Evolutionary conservation across 805 yeast species (phyloP), one percentile per base, ranked within the genome.

Genomic region (Yarrowia sp.): DNA sequence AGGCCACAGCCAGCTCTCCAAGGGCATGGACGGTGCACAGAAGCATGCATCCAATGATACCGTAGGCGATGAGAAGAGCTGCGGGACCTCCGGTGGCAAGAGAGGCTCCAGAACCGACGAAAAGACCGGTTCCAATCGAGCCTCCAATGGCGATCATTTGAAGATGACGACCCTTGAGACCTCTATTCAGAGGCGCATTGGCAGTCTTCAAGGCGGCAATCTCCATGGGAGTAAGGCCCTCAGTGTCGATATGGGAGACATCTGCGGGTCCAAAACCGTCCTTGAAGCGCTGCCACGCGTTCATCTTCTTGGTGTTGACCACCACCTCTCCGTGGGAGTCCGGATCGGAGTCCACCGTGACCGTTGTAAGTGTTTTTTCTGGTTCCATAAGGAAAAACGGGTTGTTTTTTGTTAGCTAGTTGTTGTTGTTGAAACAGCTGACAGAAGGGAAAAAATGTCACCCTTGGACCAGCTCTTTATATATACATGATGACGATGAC

Each of bases 101-200:
- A 11, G 86, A 79, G 45, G 79, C 79, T 32, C 88, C 87, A 0
- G 85, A 79, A 46, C 87, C 85, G 43, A 87, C 79, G 74, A 85
- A 87, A 41, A 87, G 77, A 72, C 90, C 90, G 40, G 95, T 88
- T 75, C 97, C 97, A 70, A 91, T 88, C 65, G 94, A 89, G 68
- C 95, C 92, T 69, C 95, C 95, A 68, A 91, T 82, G 48, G 96
- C 92, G 74, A 91, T 89, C 86, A 90, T 87, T 67, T 76, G 79
- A 64, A 79, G 68, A 71, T 79, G 81, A 15, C 82, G 75, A n/a
- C 74, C 74, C 70, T 78, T 78, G 55, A 79, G 75, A n/a, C 70
- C 59, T 67, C 86, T 77, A 55, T 84, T 80, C 70, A 89, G 80
- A 3, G 90, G 92, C 5, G 90, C 80, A 69, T 81, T 80, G 35